These are phyloP conservation scores for Mycena leptocephala DNA, from an alignment of 768 basidiomycete species.

Conservation along the genomic window DNA sequence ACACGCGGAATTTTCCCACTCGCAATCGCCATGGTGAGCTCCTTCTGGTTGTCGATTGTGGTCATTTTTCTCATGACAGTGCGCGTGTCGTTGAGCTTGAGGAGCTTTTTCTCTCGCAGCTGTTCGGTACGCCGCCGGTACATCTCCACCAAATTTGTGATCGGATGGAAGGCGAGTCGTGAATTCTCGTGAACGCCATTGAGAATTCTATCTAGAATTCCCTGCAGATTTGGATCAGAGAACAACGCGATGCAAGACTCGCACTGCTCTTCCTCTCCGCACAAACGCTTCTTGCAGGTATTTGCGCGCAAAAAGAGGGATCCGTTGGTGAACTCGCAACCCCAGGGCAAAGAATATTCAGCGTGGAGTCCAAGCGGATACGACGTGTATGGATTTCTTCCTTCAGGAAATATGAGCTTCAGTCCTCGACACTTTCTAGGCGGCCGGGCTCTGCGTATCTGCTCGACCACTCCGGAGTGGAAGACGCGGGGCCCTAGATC, in stretches of 20 bases:
- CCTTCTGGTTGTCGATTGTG: background rate
- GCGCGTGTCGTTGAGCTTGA: background rate
- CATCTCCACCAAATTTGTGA: background rate
- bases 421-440: background rate
- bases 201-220: background rate
- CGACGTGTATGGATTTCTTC: background rate
- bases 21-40: background rate
- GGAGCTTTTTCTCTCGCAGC: background rate
- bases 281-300: background rate
- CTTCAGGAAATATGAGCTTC: background rate
- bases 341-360: background rate
- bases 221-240: background rate
- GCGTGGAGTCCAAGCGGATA: constrained; percentile 1
- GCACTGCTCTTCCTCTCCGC: background rate
- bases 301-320: background rate
- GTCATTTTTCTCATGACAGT: background rate
- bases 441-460: background rate
- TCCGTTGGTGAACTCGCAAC: background rate
- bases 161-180: background rate
- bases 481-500: background rate
- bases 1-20: background rate
- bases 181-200: background rate
- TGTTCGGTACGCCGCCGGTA: background rate
- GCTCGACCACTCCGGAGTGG: background rate
- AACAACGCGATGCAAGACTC: background rate